These are phyloP conservation scores for Teunomyces barrocoloradensis DNA, from an alignment of 805 yeast species.

Conservation along the genomic window DNA sequence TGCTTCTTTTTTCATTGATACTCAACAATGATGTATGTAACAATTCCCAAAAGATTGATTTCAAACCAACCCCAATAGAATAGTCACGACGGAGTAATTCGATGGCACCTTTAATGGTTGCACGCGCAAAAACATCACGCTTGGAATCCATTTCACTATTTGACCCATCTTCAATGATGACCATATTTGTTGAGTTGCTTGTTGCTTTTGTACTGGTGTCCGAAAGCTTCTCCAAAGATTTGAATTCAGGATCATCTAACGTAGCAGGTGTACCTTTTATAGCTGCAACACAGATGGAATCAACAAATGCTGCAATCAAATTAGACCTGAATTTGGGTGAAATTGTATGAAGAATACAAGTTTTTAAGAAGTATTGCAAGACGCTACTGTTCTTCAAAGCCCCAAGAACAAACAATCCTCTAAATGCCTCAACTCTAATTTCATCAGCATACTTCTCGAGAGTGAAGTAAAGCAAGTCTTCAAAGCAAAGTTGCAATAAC, in stretches of 20 bases:
- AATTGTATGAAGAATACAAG: constrained; percentile 50
- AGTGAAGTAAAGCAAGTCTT: constrained; percentile 56
- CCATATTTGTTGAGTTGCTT: constrained; percentile 35
- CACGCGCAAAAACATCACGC: constrained; percentile 64
- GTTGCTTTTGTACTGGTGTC: constrained; percentile 18
- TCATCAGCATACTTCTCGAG: constrained; percentile 44
- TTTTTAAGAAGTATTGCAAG: constrained; percentile 58
- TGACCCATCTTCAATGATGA: constrained; percentile 57
- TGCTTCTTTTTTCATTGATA: constrained; percentile 54
- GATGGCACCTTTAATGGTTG: constrained; percentile 62
- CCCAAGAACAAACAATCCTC: constrained; percentile 68
- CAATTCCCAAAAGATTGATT: constrained; percentile 62
- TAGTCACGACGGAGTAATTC: constrained; percentile 62
- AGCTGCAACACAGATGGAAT: constrained; percentile 65
- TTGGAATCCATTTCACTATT: constrained; percentile 46
- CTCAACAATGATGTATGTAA: constrained; percentile 61
- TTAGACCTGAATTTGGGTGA: constrained; percentile 51
- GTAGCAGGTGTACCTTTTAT: constrained; percentile 56
- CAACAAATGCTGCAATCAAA: constrained; percentile 46
- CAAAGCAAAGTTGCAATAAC: constrained; percentile 47
- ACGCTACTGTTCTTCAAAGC: constrained; percentile 67
- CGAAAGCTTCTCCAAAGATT: constrained; percentile 28
- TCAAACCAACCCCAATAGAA: constrained; percentile 55
- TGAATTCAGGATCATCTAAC: constrained; percentile 66
- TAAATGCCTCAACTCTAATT: constrained; percentile 65